Evolutionary conservation across 306 rosid genomes (phyloP).

Genomic region (Cicer cuneatum): DNA sequence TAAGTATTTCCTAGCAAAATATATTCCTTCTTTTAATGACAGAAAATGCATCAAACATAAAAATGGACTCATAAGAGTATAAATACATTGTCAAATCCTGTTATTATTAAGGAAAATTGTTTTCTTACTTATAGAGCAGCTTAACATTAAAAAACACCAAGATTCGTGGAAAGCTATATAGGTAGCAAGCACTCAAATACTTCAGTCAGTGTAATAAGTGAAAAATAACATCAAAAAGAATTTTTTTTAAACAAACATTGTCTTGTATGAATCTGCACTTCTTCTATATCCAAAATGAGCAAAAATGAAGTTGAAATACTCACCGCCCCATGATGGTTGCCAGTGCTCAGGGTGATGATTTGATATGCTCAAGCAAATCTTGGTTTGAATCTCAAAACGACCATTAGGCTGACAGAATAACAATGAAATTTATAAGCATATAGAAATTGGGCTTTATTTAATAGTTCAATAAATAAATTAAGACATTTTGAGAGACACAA

Average conservation of each 20-base stretch:
- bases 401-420: constrained; percentile 77
- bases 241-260: neutral
- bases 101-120: neutral
- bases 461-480: constrained; percentile 15
- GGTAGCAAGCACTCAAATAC: neutral
- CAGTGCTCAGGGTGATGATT: constrained; percentile 99
- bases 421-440: constrained; percentile 41
- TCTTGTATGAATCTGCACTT: neutral
- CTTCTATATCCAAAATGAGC: neutral
- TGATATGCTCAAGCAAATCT: constrained; percentile 97
- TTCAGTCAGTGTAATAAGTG: neutral
- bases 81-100: neutral
- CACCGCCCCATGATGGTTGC: constrained; percentile 99
- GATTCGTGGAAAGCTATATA: neutral
- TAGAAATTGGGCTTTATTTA: neutral
- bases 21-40: neutral
- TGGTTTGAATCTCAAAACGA: constrained; percentile 93
- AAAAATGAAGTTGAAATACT: neutral
- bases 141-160: neutral
- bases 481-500: constrained; percentile 11
- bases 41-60: neutral
- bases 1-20: neutral
- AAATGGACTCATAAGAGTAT: neutral
- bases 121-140: neutral
- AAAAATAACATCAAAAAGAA: neutral